Base-by-base conservation (phyloP, 345 rosid genomes). In the Cardiospermum halicacabum region DNA sequence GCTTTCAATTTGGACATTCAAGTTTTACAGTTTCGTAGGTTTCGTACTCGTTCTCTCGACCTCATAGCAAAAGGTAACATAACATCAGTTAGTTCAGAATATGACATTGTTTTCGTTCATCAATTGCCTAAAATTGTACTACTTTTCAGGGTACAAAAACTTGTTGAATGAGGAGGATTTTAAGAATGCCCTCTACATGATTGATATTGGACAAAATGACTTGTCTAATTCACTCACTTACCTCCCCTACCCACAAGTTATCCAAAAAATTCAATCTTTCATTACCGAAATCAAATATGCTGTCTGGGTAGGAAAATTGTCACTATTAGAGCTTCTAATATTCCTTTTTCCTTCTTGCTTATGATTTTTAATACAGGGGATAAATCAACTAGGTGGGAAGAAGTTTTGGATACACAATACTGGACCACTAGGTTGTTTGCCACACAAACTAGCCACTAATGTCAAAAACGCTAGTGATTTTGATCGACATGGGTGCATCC, bases 141-240 rank as follows among this genome's bases (percentile, higher is more conserved):
- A 15, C 9, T 18, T 12, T 21, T 37, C 49, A 81, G 85, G 85
- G 7, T 65, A 64, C 65, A 54, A 49, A 56, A 62, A 79, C 57
- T 78, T 81, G 71, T 55, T 81, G 0, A 56, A 64, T 12, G 86
- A 76, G 16, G 71, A 71, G 30, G 80, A 73, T 55, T 88, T 78
- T 60, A 40, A 37, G 66, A 70, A 80, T 34, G 95, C 91, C 36
- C 78, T 88, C 10, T 76, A 88, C 73, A 69, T 69, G 58, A 75
- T 85, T 7, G 89, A 88, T 53, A 88, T 85, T 21, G 91, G 95
- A 45, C 91, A 88, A 70, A 88, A 88, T 37, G 91, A 88, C 75
- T 73, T 88, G 27, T 75, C 82, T 12, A 72, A 64, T 19, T 62
- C 76, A 13, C 72, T 74, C 37, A 50, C 24, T 27, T 40, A 72